Base-by-base conservation (phyloP, 257 asterid species). In the Haberlea rhodopensis region DNA sequence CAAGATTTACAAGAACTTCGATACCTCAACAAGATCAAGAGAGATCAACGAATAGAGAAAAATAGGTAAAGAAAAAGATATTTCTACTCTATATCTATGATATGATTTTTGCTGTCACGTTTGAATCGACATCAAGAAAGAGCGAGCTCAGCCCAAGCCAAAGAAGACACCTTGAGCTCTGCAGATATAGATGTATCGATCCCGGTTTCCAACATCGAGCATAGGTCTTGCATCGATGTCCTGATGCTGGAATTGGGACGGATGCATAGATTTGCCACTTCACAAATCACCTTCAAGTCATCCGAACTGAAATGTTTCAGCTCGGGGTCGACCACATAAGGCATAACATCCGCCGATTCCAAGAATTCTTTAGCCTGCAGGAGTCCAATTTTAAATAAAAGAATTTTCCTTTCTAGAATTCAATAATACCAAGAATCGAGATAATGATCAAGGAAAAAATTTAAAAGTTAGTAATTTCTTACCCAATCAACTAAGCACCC, bases 71-170 rank as follows among this genome's bases (percentile, higher is more conserved):
- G 56, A 54, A 62, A 52, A 49, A 62, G n/a, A 73, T 61, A 53
- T 46, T 6, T 46, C 68, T 26, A 46, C 71, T 57, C 23, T 56
- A 60, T 53, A 46, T 62, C 4, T 70, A 7, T 25, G 60, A 68
- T 72, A 65, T 67, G 61, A 71, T 76, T 26, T 80, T 71, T 82
- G 72, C 48, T 43, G 88, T 83, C 71, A 73, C 81, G 11, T 63
- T 57, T 69, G 60, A 27, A 5, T 54, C 16, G 22, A 11, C 43
- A 73, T 70, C 72, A 94, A 8, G 95, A 82, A 52, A 94, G 97
- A 0, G 90, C 90, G 25, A 94, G 95, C 70, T 90, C 97, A 2
- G 99, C 95, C 96, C 96, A 88, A 8, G 95, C 99, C 71, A 94
- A 71, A 53, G 95, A 85, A 4, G 99, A 84, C 0, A 87, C 87